phyloP scores from a whole-genome alignment of 2,329 filamentous ascomycete genomes.

The Talaromyces sp. region DNA sequence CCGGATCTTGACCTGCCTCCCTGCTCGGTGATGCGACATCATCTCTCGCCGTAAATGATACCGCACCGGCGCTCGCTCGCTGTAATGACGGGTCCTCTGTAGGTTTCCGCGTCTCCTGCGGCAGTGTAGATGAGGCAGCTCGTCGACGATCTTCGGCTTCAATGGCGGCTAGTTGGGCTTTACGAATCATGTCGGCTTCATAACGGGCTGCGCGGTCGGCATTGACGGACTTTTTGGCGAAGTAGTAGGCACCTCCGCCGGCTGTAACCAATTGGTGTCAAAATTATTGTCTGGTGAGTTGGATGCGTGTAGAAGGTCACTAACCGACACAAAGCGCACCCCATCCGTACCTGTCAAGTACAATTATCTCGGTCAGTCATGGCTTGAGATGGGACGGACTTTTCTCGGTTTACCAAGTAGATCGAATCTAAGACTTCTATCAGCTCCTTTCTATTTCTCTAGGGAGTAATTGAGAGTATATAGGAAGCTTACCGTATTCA shows the following conservation, averaged over 20 bases:
- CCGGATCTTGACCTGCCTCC: conserved; percentile 74
- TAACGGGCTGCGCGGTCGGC: conserved; percentile 73
- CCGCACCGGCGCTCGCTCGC: conserved; percentile 35
- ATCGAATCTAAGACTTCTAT: conserved; percentile 46
- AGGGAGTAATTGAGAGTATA: not conserved
- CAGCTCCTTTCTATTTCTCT: not conserved
- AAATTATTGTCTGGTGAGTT: not conserved
- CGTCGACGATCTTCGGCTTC: conserved; percentile 35
- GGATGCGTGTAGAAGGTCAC: conserved; percentile 25
- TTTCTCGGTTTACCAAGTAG: conserved; percentile 52
- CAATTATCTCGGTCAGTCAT: not conserved
- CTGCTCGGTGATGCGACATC: conserved; percentile 65
- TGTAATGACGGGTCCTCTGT: conserved; percentile 31
- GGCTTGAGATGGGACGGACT: not conserved
- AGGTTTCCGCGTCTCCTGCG: conserved; percentile 19
- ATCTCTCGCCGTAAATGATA: conserved; percentile 29
- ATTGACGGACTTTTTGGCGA: conserved; percentile 92
- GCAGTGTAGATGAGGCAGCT: conserved; percentile 16
- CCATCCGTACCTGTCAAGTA: conserved; percentile 72
- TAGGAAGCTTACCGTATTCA: conserved; percentile 46
- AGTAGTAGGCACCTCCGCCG: conserved; percentile 88
- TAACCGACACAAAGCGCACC: conserved; percentile 78
- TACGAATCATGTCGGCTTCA: conserved; percentile 64
- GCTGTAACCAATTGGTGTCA: conserved; percentile 47
- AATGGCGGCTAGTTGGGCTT: conserved; percentile 35